Evolutionary conservation across 169 alveolate genomes (phyloP).

Genomic region (Eimeria sp.): DNA sequence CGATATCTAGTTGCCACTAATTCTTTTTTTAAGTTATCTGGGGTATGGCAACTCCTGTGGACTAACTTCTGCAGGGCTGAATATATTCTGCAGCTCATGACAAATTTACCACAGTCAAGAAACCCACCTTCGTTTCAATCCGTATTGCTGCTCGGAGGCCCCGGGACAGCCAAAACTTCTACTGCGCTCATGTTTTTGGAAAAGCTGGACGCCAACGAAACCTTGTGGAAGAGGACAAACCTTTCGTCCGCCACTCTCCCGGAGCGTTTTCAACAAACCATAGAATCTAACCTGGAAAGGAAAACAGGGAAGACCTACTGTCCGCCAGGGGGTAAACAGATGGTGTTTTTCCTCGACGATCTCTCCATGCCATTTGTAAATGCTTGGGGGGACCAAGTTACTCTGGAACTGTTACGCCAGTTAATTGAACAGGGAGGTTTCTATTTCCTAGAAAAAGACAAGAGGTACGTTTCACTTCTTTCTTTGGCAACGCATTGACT

Average conservation of each 20-base stretch:
- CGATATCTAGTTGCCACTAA: neutral
- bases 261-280: slow-evolving; percentile 94
- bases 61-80: slow-evolving; percentile 91
- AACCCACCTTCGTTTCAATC: slow-evolving; percentile 88
- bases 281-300: slow-evolving; percentile 98
- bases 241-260: slow-evolving; percentile 98
- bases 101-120: slow-evolving; percentile 88
- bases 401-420: slow-evolving; percentile 96
- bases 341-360: slow-evolving; percentile 98
- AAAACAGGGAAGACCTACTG: slow-evolving; percentile 96
- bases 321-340: slow-evolving; percentile 95
- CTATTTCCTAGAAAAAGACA: slow-evolving; percentile 96
- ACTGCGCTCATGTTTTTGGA: slow-evolving; percentile 95
- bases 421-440: slow-evolving; percentile 97
- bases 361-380: slow-evolving; percentile 98
- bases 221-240: slow-evolving; percentile 96
- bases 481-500: neutral
- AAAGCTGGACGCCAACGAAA: slow-evolving; percentile 80
- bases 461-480: slow-evolving; percentile 81
- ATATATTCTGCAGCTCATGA: slow-evolving; percentile 90
- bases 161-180: slow-evolving; percentile 99
- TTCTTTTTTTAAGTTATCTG: neutral
- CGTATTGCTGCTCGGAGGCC: slow-evolving; percentile 95
- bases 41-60: neutral
- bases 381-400: slow-evolving; percentile 98